These are phyloP conservation scores for Leccinum pallidistipes DNA, from an alignment of 1,284 basidiomycete genomes.

Conservation along the genomic window DNA sequence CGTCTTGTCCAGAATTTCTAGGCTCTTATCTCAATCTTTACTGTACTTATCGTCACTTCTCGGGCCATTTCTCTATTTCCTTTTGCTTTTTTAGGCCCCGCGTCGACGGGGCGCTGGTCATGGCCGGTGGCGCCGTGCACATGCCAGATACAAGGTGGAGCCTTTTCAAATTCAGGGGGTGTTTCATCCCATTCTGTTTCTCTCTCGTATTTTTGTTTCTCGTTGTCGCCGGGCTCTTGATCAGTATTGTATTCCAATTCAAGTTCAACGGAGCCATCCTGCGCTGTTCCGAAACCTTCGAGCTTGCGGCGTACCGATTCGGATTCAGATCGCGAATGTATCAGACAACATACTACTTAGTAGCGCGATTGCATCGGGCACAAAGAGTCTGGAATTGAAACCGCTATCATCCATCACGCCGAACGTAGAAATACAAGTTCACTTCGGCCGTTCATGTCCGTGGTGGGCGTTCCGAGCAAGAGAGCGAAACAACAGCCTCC, in stretches of 20 bases:
- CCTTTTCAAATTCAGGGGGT: constrained; percentile 24
- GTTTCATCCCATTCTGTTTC: not conserved
- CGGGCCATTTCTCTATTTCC: not conserved
- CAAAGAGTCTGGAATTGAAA: not conserved
- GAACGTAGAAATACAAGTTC: not conserved
- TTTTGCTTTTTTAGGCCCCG: not conserved
- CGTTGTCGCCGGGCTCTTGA: not conserved
- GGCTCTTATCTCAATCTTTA: not conserved
- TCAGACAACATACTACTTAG: not conserved
- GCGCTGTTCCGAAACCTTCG: not conserved
- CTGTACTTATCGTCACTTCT: not conserved
- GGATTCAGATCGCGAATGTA: not conserved
- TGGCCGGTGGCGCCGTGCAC: not conserved
- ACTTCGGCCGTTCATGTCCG: not conserved
- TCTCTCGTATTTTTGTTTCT: not conserved
- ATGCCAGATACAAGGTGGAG: constrained; percentile 18
- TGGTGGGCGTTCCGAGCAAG: not conserved
- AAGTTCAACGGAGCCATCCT: not conserved
- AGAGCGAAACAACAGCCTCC: not conserved
- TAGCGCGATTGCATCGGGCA: not conserved
- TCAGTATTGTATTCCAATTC: not conserved
- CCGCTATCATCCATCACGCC: not conserved
- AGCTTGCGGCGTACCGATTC: not conserved
- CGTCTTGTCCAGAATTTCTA: not conserved
- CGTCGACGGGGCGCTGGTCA: not conserved